phyloP scores from a whole-genome alignment of 768 basidiomycete genomes.

The Russula dissimulans region DNA sequence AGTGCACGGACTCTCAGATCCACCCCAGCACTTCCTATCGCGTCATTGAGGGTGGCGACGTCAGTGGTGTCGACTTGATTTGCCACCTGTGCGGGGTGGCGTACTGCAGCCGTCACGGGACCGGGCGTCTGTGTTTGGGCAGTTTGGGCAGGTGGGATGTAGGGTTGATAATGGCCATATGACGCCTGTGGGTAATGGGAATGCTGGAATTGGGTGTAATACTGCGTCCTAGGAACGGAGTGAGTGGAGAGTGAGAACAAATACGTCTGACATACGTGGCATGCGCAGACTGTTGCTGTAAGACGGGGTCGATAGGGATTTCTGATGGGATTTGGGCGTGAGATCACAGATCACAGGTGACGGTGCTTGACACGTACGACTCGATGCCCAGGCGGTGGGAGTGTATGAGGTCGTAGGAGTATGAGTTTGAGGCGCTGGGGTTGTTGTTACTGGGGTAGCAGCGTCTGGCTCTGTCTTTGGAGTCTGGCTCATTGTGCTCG shows the following conservation, averaged over 20 bases:
- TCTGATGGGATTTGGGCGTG: constrained; percentile 6
- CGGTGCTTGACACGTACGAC: constrained; percentile 4
- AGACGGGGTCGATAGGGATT: constrained; percentile 20
- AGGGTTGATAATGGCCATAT: constrained; percentile 27
- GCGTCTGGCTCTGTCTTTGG: constrained; percentile 12
- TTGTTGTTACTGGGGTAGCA: not conserved
- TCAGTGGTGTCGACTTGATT: constrained; percentile 49
- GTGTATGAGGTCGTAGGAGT: constrained; percentile 14
- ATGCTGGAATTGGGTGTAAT: constrained; percentile 21
- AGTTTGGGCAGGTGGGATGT: constrained; percentile 17
- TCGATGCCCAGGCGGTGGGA: constrained; percentile 9
- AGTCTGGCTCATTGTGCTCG: constrained; percentile 9
- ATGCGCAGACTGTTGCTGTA: constrained; percentile 20
- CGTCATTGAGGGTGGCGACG: constrained; percentile 73
- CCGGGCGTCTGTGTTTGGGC: constrained; percentile 23
- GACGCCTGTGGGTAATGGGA: constrained; percentile 22
- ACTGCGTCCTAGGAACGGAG: constrained; percentile 7
- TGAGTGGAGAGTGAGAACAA: not conserved
- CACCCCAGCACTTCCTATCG: constrained; percentile 78
- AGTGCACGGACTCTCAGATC: constrained; percentile 55
- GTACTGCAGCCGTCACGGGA: constrained; percentile 2
- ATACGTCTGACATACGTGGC: constrained; percentile 11
- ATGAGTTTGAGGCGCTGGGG: constrained; percentile 3
- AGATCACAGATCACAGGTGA: not conserved
- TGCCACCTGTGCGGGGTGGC: constrained; percentile 3